A percentile compares a stretch with the other conserved stretches of the same genome.
These are phyloP conservation scores for Cucumis sativus DNA, from an alignment of 306 rosid species.

Conservation along the genomic window DNA sequence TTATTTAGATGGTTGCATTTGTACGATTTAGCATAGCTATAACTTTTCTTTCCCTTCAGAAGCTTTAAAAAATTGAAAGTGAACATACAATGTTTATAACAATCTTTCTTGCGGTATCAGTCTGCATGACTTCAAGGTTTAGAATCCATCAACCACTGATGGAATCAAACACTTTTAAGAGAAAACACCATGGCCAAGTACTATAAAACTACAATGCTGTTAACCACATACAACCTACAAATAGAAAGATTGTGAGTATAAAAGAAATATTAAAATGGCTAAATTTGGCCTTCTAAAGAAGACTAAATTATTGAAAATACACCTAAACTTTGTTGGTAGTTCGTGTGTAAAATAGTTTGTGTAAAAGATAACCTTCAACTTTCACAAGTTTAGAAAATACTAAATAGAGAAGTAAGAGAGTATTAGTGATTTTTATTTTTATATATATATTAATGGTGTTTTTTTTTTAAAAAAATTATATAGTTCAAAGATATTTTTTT, in stretches of 20 bases:
- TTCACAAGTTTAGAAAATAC: too few species aligned
- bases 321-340: too few species aligned
- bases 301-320: too few species aligned
- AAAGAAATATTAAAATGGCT: not conserved
- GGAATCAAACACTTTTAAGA: not conserved
- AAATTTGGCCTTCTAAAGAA: too few species aligned
- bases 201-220: not conserved
- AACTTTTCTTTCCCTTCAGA: not conserved
- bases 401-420: too few species aligned
- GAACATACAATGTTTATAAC: not conserved
- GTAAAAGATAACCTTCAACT: too few species aligned
- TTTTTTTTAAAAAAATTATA: too few species aligned
- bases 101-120: not conserved
- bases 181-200: not conserved
- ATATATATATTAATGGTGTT: too few species aligned
- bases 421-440: too few species aligned
- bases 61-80: not conserved
- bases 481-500: too few species aligned
- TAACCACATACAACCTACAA: not conserved
- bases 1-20: not conserved
- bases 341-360: too few species aligned
- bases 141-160: not conserved
- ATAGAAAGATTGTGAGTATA: not conserved
- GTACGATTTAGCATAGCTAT: not conserved
- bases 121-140: not conserved